Evolutionary conservation across 176 grass and related monocot species (phyloP), one percentile per base, ranked within the genome.

Genomic region (Saccharum officinarum): DNA sequence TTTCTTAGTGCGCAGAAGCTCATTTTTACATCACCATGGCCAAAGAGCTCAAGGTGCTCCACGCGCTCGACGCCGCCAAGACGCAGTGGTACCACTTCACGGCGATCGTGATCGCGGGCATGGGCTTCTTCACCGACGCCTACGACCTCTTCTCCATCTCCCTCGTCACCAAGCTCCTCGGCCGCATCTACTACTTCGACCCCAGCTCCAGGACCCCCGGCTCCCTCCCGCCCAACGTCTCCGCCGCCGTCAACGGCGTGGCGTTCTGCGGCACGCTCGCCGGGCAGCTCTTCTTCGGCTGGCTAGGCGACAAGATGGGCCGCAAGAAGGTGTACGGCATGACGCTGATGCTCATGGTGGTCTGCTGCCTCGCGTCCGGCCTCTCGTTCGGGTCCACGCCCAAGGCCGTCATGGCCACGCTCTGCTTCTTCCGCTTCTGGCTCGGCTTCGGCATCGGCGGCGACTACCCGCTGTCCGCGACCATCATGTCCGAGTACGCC

Each of bases 371-470:
- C 16, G 89, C 92, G 0, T 94, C 92, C 0, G 89, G 84, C 18
- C 89, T 94, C 14, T 94, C 94, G 6, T 97, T 92, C 9, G 59
- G 92, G 2, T 26, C 61, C 47, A 38, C 38, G 5, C 59, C 94
- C 41, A 94, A 86, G 42, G 69, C 75, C 6, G 91, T 90, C 9
- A 82, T 97, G 1, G 25, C 16, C 0, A 88, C 89, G 39, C 91
- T 97, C 11, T 94, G 91, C 59, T 97, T 94, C 91, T 97, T 94
- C 82, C 89, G 87, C 4, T 97, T 97, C 85, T 97, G 91, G 94
- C 89, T 97, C n/a, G 94, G 94, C n/a, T 97, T 97, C 83, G 94
- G 94, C 39, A 67, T 97, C 72, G 94, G 91, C 30, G 94, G 91
- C 6, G 91, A 97, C 75, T 94, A 97, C 73, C 92, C 92, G 1